Conservation (phyloP, 2,329 filamentous ascomycete species). For the Macrophomina pseudophaseolina region DNA sequence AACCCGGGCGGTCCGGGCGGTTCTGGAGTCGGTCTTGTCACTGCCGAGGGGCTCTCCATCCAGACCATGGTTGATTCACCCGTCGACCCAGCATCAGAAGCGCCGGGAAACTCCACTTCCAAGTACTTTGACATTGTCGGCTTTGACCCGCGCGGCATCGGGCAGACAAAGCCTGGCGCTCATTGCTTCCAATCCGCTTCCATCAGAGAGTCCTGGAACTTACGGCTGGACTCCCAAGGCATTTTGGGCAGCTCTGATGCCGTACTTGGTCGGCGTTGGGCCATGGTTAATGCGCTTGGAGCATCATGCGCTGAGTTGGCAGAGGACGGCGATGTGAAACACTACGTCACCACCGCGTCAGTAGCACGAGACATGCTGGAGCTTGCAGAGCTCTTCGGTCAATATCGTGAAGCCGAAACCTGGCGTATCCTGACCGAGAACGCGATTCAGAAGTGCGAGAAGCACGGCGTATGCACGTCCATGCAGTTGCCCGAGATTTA, state of each 20-base stretch:
- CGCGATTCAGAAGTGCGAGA: constrained; percentile 8
- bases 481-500: constrained; percentile 22
- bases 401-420: constrained; percentile 39
- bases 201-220: constrained; percentile 42
- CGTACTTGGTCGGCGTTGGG: constrained; percentile 48
- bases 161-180: constrained; percentile 41
- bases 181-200: constrained; percentile 41
- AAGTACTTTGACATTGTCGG: constrained; percentile 51
- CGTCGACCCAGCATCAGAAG: constrained; percentile 22
- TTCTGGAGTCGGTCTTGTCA: constrained; percentile 42
- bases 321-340: constrained; percentile 45
- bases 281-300: constrained; percentile 46
- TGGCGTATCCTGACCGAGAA: constrained; percentile 14
- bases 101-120: constrained; percentile 33
- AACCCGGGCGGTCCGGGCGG: constrained; percentile 54
- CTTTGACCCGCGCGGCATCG: constrained; percentile 53
- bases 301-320: constrained; percentile 35
- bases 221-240: constrained; percentile 46
- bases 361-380: constrained; percentile 57
- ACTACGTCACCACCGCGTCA: constrained; percentile 53
- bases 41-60: constrained; percentile 33
- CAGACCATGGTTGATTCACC: constrained; percentile 39
- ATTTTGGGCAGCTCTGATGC: constrained; percentile 49
- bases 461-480: constrained; percentile 1
- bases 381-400: constrained; percentile 51